Conservation (phyloP, 805 yeast genomes). For the Saccharomycopsis fermentans region DNA sequence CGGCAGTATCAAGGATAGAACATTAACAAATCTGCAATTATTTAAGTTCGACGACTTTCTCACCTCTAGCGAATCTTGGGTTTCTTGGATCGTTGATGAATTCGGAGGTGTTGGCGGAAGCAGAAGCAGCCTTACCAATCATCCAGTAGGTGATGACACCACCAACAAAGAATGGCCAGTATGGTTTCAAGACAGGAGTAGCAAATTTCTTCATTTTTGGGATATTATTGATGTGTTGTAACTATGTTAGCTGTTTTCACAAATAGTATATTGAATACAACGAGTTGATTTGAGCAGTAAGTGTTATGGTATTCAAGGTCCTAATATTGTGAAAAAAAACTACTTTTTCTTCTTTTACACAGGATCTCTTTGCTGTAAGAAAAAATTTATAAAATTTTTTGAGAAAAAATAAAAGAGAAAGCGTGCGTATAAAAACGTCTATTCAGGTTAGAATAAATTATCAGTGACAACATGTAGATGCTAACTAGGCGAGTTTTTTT, state of each 20-base stretch:
- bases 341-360: no score
- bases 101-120: constrained; percentile 64
- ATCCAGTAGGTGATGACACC: constrained; percentile 65
- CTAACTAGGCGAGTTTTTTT: no score
- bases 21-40: background rate
- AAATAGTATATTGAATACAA: no score
- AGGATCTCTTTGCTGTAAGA: background rate
- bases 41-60: constrained; percentile 34
- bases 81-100: constrained; percentile 93
- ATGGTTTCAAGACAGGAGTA: constrained; percentile 45
- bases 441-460: background rate
- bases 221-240: background rate
- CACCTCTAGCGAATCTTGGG: constrained; percentile 71
- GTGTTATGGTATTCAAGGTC: no score
- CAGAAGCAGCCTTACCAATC: constrained; percentile 57
- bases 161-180: constrained; percentile 86
- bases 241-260: no score
- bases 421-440: background rate
- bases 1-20: background rate
- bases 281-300: no score
- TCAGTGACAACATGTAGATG: no score
- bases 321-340: no score
- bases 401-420: background rate
- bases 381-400: background rate
- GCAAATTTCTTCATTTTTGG: constrained; percentile 30